Base-by-base conservation (phyloP, 331 rosid genomes). In the Quercus tomentella region DNA sequence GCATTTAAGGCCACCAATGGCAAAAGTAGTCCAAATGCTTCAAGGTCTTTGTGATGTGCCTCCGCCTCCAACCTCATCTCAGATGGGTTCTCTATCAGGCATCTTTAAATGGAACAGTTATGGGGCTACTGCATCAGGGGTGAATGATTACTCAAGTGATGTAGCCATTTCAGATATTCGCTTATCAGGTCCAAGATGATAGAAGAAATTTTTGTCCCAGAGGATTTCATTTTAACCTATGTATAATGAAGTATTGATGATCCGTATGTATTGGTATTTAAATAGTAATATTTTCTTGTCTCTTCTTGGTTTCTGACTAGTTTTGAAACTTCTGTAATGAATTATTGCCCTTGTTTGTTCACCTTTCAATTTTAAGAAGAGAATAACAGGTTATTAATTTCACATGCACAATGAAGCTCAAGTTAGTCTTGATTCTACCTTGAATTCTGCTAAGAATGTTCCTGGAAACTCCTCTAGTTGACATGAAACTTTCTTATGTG, bases 121-220 rank as follows among this genome's bases (percentile, higher is more conserved):
- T 4, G 72, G 72, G 51, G 51, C 72, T 18, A 33, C 72, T 65
- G 31, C 37, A 26, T 45, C 62, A 16, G 62, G 62, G 17, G 14
- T 28, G 52, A 54, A 72, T 52, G 65, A 28, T 18, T 73, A 20
- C 17, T 28, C 31, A 14, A 73, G 69, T 54, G 83, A 79, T 52
- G 41, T 52, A 73, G 16, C 73, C 49, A 7, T 61, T 30, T 79
- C 83, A 6, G 83, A 73, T 33, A 8, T 73, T 63, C 28, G 49
- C 26, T 76, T 79, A 37, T 79, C 83, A 7, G 83, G 83, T 28
- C 74, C 83, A 73, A 73, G 83, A 26, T 79, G 83, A 79, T 79
- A 22, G 31, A 62, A 52, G 43, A 43, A 33, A 74, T 3, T 54
- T 2, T 23, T 22, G 80, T 9, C 0, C 8, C 20, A 9, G 2